Evolutionary conservation across 2,329 filamentous ascomycete genomes (phyloP), one percentile per base, ranked within the genome.

Genomic region (Fusarium liriodendri): DNA sequence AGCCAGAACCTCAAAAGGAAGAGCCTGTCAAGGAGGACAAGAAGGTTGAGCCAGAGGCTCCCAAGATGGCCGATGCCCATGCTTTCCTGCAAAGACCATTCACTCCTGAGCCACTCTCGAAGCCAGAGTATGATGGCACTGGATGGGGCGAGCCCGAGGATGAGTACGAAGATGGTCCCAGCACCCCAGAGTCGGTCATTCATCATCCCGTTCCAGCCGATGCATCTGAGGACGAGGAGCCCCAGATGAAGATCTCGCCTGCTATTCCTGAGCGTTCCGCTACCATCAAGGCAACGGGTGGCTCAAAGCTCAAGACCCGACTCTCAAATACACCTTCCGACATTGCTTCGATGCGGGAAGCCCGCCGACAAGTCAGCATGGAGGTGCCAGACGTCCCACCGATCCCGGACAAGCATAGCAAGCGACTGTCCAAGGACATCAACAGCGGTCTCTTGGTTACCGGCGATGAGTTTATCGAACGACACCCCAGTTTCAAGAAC

Each of bases 111-210:
- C 80, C 79, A 13, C 79, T 88, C 14, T 88, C 89, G 42, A 93
- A 87, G 82, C 90, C 86, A 32, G 89, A 90, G 67, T 92, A 93
- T 79, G 87, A 92, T 77, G 88, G 92, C 67, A 85, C 89, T 66
- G 87, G 90, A 62, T 89, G 90, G 88, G 89, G 89, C 10, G 87
- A 89, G 42, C 85, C 87, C 25, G 83, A 84, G 22, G 85, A 88
- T 35, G 87, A 89, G 50, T 75, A 85, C 64, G 86, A 88, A 2
- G 84, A 89, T 1, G 91, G 93, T 71, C 90, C 91, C 11, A 89
- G 91, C 37, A 97, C 95, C 9, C 95, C 96, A 16, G 94, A 95
- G 59, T 98, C 96, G 8, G 95, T 98, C 25, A 96, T 98, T 73
- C 93, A 94, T 71, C 94, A 95, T 78, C 90, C 91, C 3, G 82